These are phyloP conservation scores for Entonaema liquescens DNA, from an alignment of 495 filamentous ascomycete genomes.

Conservation along the genomic window DNA sequence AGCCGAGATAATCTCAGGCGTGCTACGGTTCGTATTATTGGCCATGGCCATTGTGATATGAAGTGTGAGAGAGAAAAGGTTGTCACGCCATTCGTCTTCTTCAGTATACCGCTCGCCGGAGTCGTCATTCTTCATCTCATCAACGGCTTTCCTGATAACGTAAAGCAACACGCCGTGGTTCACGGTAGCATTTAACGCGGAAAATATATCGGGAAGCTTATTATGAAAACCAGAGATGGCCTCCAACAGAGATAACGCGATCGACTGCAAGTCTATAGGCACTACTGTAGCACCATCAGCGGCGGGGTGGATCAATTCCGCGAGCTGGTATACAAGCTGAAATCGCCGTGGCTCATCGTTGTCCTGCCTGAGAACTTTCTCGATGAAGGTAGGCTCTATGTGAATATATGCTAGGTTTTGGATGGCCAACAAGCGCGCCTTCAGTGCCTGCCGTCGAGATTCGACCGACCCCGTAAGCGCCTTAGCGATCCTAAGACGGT, in stretches of 20 bases:
- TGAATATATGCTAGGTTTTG: slow-evolving; percentile 93
- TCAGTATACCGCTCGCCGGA: slow-evolving; percentile 63
- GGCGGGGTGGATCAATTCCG: slow-evolving; percentile 83
- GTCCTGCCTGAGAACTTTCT: slow-evolving; percentile 87
- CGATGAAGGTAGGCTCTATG: slow-evolving; percentile 77
- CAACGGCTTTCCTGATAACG: slow-evolving; percentile 86
- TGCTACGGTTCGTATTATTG: slow-evolving; percentile 65
- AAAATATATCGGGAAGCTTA: slow-evolving; percentile 80
- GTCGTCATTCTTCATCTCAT: slow-evolving; percentile 73
- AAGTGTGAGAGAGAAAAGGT: slow-evolving; percentile 80
- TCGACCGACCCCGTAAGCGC: slow-evolving; percentile 71
- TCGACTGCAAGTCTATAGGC: slow-evolving; percentile 80
- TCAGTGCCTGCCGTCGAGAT: slow-evolving; percentile 77
- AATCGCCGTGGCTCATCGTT: slow-evolving; percentile 88
- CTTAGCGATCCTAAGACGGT: slow-evolving; percentile 80
- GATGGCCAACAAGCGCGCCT: slow-evolving; percentile 83
- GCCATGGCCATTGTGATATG: slow-evolving; percentile 76
- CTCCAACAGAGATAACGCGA: slow-evolving; percentile 82
- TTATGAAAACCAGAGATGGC: slow-evolving; percentile 79
- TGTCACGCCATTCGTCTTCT: slow-evolving; percentile 87
- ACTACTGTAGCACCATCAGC: slow-evolving; percentile 71
- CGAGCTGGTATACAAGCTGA: slow-evolving; percentile 90
- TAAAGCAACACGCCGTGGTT: slow-evolving; percentile 98
- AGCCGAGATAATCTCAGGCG: slow-evolving; percentile 75
- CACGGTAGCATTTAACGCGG: slow-evolving; percentile 89